Evolutionary conservation across 1,139 yeast genomes (phyloP).

Genomic region (Diutina ranongensis): DNA sequence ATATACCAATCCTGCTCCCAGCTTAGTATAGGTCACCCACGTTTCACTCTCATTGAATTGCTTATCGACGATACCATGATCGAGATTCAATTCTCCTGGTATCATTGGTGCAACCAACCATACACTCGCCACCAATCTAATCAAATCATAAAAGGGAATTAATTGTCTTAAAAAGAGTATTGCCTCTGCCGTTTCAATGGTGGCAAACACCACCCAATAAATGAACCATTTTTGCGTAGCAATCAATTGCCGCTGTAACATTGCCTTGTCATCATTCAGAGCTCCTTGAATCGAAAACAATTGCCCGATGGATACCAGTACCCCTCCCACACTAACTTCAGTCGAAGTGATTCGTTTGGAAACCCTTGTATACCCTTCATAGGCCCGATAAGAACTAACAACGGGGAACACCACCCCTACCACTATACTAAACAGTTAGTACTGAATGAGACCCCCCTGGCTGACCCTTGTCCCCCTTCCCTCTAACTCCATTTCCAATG

Average conservation of each 20-base stretch:
- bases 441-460: no score
- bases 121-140: conserved; percentile 27
- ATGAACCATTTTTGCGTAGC: conserved; percentile 44
- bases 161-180: conserved; percentile 19
- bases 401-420: conserved; percentile 30
- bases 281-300: conserved; percentile 19
- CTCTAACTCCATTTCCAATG: no score
- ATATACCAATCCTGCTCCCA: conserved; percentile 30
- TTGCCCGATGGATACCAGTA: conserved; percentile 11
- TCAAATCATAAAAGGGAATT: conserved; percentile 37
- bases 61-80: not conserved
- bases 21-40: conserved; percentile 7
- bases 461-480: no score
- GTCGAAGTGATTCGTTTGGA: conserved; percentile 10
- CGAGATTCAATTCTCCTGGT: not conserved
- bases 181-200: conserved; percentile 22
- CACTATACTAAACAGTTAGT: not conserved
- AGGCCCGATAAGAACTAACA: conserved; percentile 40
- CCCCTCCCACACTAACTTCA: conserved; percentile 11
- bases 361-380: conserved; percentile 13
- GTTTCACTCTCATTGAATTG: not conserved
- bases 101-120: conserved; percentile 46
- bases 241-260: conserved; percentile 9
- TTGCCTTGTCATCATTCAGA: conserved; percentile 12
- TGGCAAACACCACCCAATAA: conserved; percentile 44